phyloP scores from a whole-genome alignment of 2,329 filamentous ascomycete species.

The Colletotrichum echinochloae region DNA sequence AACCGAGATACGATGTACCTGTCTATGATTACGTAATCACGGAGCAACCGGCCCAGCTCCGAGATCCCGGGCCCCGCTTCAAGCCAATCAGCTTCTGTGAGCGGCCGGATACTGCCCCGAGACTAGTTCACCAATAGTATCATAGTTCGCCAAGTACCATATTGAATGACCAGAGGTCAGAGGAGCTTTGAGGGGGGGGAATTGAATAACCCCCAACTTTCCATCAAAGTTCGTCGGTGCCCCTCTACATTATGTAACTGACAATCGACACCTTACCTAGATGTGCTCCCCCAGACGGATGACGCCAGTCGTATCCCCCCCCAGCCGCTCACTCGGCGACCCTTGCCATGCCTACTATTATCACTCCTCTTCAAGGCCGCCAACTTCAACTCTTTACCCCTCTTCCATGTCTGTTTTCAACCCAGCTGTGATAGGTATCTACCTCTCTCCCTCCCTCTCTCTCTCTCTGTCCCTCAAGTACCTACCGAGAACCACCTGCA shows the following conservation, averaged over 20 bases:
- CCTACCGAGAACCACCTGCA: too few species aligned
- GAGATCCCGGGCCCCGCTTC: too few species aligned
- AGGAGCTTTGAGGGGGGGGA: neutral
- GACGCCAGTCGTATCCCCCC: neutral
- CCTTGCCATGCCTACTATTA: neutral
- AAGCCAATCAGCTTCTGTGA: neutral
- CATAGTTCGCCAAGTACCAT: neutral
- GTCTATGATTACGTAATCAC: slow-evolving; percentile 1
- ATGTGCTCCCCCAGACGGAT: neutral
- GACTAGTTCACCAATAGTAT: too few species aligned
- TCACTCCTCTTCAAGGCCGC: neutral
- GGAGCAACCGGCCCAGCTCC: neutral
- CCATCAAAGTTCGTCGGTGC: neutral
- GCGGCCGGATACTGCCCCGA: neutral
- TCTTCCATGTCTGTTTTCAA: neutral
- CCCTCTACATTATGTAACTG: too few species aligned
- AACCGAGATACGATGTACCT: too few species aligned
- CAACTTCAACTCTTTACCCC: neutral
- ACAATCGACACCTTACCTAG: neutral
- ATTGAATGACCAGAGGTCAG: neutral
- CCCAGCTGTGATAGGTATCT: neutral
- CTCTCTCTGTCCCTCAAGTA: too few species aligned
- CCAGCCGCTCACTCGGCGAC: neutral
- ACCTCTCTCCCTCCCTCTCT: too few species aligned
- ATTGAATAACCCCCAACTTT: neutral